These are phyloP conservation scores for Picea engelmannii DNA, from an alignment of 83 land plant species.

Conservation along the genomic window DNA sequence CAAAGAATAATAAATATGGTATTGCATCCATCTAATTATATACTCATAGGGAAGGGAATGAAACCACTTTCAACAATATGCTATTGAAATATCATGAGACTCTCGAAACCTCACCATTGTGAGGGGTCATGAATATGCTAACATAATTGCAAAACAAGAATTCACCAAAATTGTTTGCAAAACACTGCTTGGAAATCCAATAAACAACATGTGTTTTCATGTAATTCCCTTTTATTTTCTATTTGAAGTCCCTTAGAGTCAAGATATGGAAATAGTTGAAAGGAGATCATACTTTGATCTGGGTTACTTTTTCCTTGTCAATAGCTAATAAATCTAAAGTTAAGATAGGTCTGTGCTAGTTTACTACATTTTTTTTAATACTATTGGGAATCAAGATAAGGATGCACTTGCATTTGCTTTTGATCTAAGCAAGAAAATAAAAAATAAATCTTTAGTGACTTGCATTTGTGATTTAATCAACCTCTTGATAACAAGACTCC, in stretches of 20 bases:
- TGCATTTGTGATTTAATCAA: no score
- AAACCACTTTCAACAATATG: background rate
- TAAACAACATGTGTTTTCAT: background rate
- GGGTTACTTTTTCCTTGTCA: no score
- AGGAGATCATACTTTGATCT: no score
- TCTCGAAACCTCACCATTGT: background rate
- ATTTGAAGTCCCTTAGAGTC: background rate
- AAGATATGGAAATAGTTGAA: no score
- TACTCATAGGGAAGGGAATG: background rate
- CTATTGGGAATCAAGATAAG: no score
- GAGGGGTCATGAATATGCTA: conserved; percentile 4
- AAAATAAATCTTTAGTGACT: no score
- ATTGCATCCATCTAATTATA: background rate
- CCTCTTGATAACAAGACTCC: no score
- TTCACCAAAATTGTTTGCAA: background rate
- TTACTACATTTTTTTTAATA: no score
- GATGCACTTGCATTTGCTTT: no score
- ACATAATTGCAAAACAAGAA: conserved; percentile 9
- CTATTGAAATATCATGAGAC: background rate
- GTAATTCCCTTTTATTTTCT: background rate
- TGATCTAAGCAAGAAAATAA: no score
- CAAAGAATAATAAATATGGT: background rate
- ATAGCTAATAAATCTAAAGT: no score
- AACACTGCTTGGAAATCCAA: conserved; percentile 1
- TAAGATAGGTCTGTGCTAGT: no score